Percentiles rank a stretch among this genome's conserved stretches.
phyloP scores from a whole-genome alignment of 495 filamentous ascomycete species.

The Lasiosphaeria miniovina region DNA sequence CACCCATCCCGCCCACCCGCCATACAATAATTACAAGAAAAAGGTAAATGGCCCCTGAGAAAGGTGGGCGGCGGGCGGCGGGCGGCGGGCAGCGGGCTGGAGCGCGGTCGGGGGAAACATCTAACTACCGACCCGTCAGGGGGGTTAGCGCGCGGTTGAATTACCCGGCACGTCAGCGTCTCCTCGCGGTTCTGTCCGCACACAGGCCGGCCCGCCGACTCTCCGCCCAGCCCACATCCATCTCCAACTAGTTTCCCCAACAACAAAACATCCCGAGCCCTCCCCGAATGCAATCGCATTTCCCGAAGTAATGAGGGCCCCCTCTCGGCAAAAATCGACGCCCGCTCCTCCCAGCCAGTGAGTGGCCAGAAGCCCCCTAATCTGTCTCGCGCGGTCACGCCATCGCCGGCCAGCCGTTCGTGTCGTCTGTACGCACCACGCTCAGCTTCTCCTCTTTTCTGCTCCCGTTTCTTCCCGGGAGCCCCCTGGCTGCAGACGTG shows the following conservation, averaged over 20 bases:
- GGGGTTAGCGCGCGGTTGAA: background rate
- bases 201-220: background rate
- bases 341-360: background rate
- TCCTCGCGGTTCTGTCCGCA: background rate
- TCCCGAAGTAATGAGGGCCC: background rate
- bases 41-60: background rate
- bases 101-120: constrained; percentile 1
- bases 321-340: constrained; percentile 1
- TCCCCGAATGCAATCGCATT: background rate
- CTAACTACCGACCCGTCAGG: constrained; percentile 9
- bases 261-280: constrained; percentile 5
- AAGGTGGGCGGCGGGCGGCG: too few species aligned
- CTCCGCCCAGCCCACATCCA: background rate
- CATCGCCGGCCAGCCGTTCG: background rate
- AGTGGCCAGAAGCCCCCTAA: background rate
- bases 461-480: background rate
- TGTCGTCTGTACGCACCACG: background rate
- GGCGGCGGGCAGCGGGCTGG: background rate
- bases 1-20: too few species aligned
- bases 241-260: background rate
- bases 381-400: background rate
- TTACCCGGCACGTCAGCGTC: constrained; percentile 4
- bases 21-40: background rate
- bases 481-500: background rate
- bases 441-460: background rate